These are phyloP conservation scores for Colletotrichum graminicola DNA, from an alignment of 2,329 filamentous ascomycete genomes.

Conservation along the genomic window DNA sequence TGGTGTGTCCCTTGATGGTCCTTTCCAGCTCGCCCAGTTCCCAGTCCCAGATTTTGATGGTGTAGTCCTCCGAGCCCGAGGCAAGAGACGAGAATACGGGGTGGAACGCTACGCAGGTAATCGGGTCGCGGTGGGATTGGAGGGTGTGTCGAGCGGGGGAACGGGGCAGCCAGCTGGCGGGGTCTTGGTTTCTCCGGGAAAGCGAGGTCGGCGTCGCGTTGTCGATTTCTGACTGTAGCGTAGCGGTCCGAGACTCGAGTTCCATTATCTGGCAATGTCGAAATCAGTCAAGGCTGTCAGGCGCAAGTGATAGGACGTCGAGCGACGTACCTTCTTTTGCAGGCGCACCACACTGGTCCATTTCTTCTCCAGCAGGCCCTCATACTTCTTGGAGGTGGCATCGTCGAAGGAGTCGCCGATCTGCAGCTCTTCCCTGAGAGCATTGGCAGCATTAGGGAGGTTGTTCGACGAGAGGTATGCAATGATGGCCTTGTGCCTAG, in stretches of 20 bases:
- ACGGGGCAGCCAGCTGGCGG: slow-evolving; percentile 86
- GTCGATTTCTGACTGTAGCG: slow-evolving; percentile 86
- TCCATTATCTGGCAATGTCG: slow-evolving; percentile 84
- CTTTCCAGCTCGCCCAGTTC: slow-evolving; percentile 90
- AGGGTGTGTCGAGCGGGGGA: slow-evolving; percentile 84
- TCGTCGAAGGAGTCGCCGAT: slow-evolving; percentile 80
- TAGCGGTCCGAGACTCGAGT: slow-evolving; percentile 79
- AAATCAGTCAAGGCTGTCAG: slow-evolving; percentile 9
- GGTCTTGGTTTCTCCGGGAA: slow-evolving; percentile 84
- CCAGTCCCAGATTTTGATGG: slow-evolving; percentile 98
- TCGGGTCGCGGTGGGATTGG: slow-evolving; percentile 82
- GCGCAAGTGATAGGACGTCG: not conserved
- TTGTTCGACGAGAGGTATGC: slow-evolving; percentile 85
- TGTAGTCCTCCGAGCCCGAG: slow-evolving; percentile 90
- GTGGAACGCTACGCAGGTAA: slow-evolving; percentile 93
- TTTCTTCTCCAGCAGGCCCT: slow-evolving; percentile 95
- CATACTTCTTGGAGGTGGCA: slow-evolving; percentile 91
- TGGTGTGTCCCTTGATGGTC: slow-evolving; percentile 93
- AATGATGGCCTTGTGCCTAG: slow-evolving; percentile 91
- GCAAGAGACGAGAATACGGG: slow-evolving; percentile 91
- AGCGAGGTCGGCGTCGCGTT: slow-evolving; percentile 82
- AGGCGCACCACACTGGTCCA: slow-evolving; percentile 96
- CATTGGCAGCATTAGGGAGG: slow-evolving; percentile 75
- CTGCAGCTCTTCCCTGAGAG: slow-evolving; percentile 81
- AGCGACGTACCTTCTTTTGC: slow-evolving; percentile 84